Evolutionary conservation across 495 filamentous ascomycete species (phyloP).

Genomic region (Staphylotrichum longicolle): DNA sequence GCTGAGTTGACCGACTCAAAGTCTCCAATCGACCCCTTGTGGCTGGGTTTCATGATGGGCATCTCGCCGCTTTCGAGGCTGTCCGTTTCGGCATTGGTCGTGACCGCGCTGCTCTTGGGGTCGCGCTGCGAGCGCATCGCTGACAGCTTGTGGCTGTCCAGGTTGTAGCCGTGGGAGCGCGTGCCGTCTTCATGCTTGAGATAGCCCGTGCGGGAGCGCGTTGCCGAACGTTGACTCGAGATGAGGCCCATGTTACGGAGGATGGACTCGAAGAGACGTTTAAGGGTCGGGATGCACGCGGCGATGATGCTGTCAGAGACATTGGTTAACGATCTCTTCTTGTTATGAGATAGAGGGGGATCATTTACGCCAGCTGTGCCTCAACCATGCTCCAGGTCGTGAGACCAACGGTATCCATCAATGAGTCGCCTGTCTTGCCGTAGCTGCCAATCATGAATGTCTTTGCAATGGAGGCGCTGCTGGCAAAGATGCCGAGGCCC

Average conservation of each 20-base stretch:
- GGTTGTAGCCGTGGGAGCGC: background rate
- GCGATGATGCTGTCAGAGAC: background rate
- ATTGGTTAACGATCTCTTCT: background rate
- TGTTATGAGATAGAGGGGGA: too few relatives aligned
- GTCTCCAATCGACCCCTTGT: constrained; percentile 1
- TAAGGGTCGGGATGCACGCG: constrained; percentile 4
- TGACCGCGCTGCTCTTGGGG: background rate
- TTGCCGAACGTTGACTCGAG: background rate
- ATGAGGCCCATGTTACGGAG: constrained; percentile 1
- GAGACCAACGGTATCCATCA: constrained; percentile 6
- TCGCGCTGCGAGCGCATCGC: background rate
- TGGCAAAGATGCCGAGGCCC: constrained; percentile 3
- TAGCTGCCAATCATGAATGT: constrained; percentile 4
- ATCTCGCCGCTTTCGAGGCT: constrained; percentile 4
- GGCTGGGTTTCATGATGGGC: constrained; percentile 8
- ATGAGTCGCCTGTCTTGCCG: background rate
- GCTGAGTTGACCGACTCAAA: background rate
- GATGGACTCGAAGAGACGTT: background rate
- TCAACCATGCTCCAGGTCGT: constrained; percentile 7
- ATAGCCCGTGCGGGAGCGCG: background rate
- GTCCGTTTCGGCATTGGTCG: background rate
- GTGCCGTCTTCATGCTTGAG: background rate
- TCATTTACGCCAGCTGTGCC: constrained; percentile 3
- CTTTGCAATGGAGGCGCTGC: constrained; percentile 3
- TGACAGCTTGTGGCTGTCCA: constrained; percentile 2